Percentiles rank a stretch among this genome's conserved stretches.
phyloP scores from a whole-genome alignment of 2,329 filamentous ascomycete species.

The Pseudopithomyces maydicus region DNA sequence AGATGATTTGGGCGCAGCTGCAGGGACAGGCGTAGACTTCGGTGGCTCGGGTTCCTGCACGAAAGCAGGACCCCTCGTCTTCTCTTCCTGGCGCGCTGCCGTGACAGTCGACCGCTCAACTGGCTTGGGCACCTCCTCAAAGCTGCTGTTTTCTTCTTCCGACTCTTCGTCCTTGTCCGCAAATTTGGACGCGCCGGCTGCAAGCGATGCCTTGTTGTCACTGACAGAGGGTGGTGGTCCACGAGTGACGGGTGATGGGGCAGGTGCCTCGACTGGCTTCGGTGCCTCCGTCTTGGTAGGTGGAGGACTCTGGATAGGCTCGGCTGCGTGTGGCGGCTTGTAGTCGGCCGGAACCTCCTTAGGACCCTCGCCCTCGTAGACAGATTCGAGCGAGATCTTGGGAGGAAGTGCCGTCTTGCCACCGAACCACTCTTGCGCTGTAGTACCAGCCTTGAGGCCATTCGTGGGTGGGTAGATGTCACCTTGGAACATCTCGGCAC shows the following conservation, averaged over 20 bases:
- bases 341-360: constrained; percentile 76
- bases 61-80: constrained; percentile 39
- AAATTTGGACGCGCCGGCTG: constrained; percentile 83
- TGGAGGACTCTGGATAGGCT: constrained; percentile 41
- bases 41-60: constrained; percentile 50
- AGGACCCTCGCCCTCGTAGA: constrained; percentile 84
- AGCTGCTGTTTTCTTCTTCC: constrained; percentile 75
- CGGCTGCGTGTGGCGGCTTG: constrained; percentile 59
- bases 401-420: constrained; percentile 84
- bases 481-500: constrained; percentile 93
- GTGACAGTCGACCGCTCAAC: constrained; percentile 61
- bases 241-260: constrained; percentile 54
- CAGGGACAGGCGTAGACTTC: constrained; percentile 50
- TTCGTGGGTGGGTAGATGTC: constrained; percentile 92
- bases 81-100: constrained; percentile 45
- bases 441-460: constrained; percentile 80
- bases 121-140: constrained; percentile 83
- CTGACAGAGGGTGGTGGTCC: constrained; percentile 72
- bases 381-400: constrained; percentile 90
- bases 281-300: constrained; percentile 60
- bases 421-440: constrained; percentile 79
- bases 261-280: constrained; percentile 54
- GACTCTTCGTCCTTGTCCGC: constrained; percentile 73
- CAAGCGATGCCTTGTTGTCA: constrained; percentile 86
- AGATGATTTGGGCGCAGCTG: constrained; percentile 38